phyloP scores from a whole-genome alignment of 805 yeast genomes.

The Yarrowia hollandica region DNA sequence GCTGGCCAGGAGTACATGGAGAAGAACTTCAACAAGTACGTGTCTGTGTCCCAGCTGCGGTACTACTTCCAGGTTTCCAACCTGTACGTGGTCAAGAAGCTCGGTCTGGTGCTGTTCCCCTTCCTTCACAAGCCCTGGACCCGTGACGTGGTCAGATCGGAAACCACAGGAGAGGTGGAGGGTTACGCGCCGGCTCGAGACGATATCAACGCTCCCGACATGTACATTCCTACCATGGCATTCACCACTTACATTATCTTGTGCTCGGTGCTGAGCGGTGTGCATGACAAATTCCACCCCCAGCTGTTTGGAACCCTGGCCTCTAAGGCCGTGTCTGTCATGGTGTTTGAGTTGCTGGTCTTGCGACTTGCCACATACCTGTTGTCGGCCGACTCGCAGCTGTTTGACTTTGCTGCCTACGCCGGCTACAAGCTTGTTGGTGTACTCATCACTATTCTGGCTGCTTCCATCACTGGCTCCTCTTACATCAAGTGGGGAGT shows the following conservation, averaged over 20 bases:
- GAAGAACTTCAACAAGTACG: constrained; percentile 58
- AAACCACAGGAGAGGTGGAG: constrained; percentile 44
- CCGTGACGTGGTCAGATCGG: constrained; percentile 47
- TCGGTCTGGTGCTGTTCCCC: constrained; percentile 77
- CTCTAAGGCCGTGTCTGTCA: constrained; percentile 81
- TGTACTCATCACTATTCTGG: constrained; percentile 42
- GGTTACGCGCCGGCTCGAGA: constrained; percentile 74
- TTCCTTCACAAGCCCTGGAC: constrained; percentile 84
- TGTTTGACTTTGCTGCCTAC: constrained; percentile 84
- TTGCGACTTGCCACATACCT: constrained; percentile 82
- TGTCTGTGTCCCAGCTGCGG: constrained; percentile 59
- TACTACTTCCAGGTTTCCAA: constrained; percentile 92
- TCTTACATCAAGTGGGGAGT: constrained; percentile 52
- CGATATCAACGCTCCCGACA: constrained; percentile 93
- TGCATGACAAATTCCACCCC: constrained; percentile 89
- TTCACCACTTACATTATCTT: constrained; percentile 80
- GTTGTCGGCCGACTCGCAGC: constrained; percentile 64
- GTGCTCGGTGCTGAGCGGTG: constrained; percentile 81
- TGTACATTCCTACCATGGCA: constrained; percentile 95
- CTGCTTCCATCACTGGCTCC: constrained; percentile 38
- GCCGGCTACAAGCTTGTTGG: constrained; percentile 95
- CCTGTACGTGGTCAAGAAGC: constrained; percentile 73
- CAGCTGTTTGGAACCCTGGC: constrained; percentile 85
- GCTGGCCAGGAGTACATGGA: constrained; percentile 80
- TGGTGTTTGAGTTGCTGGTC: constrained; percentile 70